These are phyloP conservation scores for Nakaseomyces kungkrabaensis DNA, from an alignment of 1,139 yeast genomes.

Conservation along the genomic window DNA sequence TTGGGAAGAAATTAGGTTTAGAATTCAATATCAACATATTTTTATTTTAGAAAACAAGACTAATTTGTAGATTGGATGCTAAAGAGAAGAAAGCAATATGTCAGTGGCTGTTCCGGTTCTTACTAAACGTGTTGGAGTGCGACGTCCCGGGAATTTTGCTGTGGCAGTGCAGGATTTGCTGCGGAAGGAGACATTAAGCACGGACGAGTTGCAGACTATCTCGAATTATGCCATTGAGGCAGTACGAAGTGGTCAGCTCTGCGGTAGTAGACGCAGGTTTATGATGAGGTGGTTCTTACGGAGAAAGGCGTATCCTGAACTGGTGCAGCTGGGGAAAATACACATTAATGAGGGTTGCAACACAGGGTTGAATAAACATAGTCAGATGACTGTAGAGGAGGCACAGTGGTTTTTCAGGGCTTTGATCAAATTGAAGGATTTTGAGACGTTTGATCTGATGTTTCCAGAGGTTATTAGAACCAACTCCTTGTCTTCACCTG, in stretches of 20 bases:
- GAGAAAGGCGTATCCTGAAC: neutral
- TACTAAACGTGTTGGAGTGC: neutral
- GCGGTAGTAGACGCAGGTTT: neutral
- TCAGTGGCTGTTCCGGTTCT: neutral
- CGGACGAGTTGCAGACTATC: neutral
- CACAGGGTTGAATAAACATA: conserved; percentile 6
- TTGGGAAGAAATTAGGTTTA: too few relatives aligned
- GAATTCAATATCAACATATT: too few relatives aligned
- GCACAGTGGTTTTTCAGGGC: conserved; percentile 16
- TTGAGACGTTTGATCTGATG: conserved; percentile 9
- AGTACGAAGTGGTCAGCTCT: neutral
- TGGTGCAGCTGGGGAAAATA: neutral
- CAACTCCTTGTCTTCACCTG: conserved; percentile 14
- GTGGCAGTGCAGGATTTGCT: neutral
- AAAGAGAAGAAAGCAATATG: neutral
- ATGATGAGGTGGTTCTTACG: neutral
- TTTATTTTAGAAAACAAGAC: too few relatives aligned
- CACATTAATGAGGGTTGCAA: conserved; percentile 1
- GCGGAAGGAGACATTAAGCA: neutral
- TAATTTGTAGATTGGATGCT: neutral
- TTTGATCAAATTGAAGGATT: conserved; percentile 9
- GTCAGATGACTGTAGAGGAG: conserved; percentile 13
- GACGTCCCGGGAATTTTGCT: neutral
- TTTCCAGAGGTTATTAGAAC: conserved; percentile 17
- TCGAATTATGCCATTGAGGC: neutral